phyloP scores from a whole-genome alignment of 2,329 filamentous ascomycete species.

The Myriosclerotinia curreyana region DNA sequence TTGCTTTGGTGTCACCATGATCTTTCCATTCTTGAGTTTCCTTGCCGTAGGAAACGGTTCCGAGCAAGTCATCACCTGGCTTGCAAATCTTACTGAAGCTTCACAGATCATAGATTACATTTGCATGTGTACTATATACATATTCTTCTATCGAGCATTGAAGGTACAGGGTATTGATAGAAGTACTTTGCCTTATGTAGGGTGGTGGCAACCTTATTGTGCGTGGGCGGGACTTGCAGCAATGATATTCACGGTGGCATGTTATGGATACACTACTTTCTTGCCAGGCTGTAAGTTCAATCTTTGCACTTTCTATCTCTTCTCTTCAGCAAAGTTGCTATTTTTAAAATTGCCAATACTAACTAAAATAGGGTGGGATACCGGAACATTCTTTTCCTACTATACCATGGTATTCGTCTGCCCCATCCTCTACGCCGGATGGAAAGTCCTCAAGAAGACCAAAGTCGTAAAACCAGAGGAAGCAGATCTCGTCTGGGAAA shows the following conservation, averaged over 20 bases:
- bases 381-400: conserved; percentile 65
- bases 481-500: conserved; percentile 48
- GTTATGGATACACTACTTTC: conserved; percentile 73
- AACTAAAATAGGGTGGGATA: conserved; percentile 53
- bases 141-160: conserved; percentile 67
- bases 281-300: conserved; percentile 48
- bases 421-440: conserved; percentile 60
- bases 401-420: conserved; percentile 65
- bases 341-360: background rate
- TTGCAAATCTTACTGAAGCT: conserved; percentile 60
- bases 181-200: conserved; percentile 63
- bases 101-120: conserved; percentile 72
- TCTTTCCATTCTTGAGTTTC: conserved; percentile 67
- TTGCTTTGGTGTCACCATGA: conserved; percentile 66
- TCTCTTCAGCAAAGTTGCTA: background rate
- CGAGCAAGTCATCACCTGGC: conserved; percentile 43
- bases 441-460: conserved; percentile 67
- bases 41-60: conserved; percentile 57
- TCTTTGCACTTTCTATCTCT: background rate
- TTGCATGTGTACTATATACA: conserved; percentile 65
- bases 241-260: conserved; percentile 66
- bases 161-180: conserved; percentile 64
- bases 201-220: conserved; percentile 59
- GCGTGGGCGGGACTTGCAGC: conserved; percentile 58
- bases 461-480: conserved; percentile 48